phyloP scores from a whole-genome alignment of 352 stramenopile species.

The Phytophthora kernoviae region DNA sequence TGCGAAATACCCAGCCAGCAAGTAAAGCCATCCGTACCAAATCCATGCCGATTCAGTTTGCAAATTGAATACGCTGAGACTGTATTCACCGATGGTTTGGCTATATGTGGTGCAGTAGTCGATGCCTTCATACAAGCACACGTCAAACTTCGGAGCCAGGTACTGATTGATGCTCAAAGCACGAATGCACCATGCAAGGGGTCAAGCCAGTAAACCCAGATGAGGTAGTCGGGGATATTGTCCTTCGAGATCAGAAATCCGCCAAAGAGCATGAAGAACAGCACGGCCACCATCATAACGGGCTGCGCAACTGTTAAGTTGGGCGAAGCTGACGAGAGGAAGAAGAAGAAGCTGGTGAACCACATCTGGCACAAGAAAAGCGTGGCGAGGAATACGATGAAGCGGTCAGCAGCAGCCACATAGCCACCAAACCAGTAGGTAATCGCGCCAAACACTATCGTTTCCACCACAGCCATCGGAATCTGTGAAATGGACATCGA shows the following conservation, averaged over 20 bases:
- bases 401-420: conserved; percentile 31
- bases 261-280: conserved; percentile 66
- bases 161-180: conserved; percentile 66
- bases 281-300: conserved; percentile 54
- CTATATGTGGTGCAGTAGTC: conserved; percentile 52
- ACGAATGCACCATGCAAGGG: conserved; percentile 70
- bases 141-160: conserved; percentile 35
- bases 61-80: conserved; percentile 54
- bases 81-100: conserved; percentile 44
- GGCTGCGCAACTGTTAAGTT: conserved; percentile 57
- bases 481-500: conserved; percentile 50
- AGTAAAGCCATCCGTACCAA: conserved; percentile 47
- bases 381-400: conserved; percentile 54
- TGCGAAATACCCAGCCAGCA: conserved; percentile 30
- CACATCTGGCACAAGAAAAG: conserved; percentile 63
- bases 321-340: conserved; percentile 45
- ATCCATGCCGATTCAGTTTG: conserved; percentile 50
- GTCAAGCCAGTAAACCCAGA: conserved; percentile 81
- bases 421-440: conserved; percentile 91
- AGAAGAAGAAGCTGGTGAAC: conserved; percentile 72
- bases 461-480: conserved; percentile 66
- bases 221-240: conserved; percentile 58
- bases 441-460: conserved; percentile 78
- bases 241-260: conserved; percentile 67
- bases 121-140: conserved; percentile 48